Evolutionary conservation across 345 rosid species (phyloP).

Genomic region (Euclidium syriacum): DNA sequence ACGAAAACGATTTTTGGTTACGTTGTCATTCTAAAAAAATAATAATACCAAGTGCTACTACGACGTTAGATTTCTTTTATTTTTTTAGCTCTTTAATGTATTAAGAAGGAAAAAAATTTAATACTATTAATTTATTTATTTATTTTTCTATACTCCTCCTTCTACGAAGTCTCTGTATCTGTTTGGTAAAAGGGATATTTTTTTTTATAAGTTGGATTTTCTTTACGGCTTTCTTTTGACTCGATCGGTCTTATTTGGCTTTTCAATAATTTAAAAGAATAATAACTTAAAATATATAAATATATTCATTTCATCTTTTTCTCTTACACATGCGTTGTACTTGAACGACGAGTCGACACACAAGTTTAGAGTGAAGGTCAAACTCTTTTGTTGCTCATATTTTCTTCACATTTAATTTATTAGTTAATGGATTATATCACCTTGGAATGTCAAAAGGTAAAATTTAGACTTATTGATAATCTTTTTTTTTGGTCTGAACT

Average conservation of each 20-base stretch:
- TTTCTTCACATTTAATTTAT: background rate
- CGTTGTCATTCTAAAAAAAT: constrained; percentile 20
- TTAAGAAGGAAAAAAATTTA: background rate
- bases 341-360: constrained; percentile 14
- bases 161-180: constrained; percentile 10
- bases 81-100: background rate
- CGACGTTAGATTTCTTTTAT: background rate
- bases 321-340: constrained; percentile 26
- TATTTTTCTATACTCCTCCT: background rate
- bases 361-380: constrained; percentile 19
- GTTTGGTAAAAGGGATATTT: constrained; percentile 20
- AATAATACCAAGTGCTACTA: constrained; percentile 18
- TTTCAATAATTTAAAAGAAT: constrained; percentile 1
- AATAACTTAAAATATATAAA: no score
- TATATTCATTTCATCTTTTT: background rate
- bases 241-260: constrained; percentile 31
- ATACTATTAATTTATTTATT: no score
- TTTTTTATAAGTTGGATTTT: constrained; percentile 14
- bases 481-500: no score
- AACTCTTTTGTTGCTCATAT: constrained; percentile 5
- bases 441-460: constrained; percentile 14
- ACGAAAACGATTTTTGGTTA: constrained; percentile 26
- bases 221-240: constrained; percentile 32
- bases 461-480: background rate
- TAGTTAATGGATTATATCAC: background rate